A percentile compares a stretch with the other conserved stretches of the same genome.
phyloP scores from a whole-genome alignment of 768 basidiomycete species.

The Paxillus involutus region DNA sequence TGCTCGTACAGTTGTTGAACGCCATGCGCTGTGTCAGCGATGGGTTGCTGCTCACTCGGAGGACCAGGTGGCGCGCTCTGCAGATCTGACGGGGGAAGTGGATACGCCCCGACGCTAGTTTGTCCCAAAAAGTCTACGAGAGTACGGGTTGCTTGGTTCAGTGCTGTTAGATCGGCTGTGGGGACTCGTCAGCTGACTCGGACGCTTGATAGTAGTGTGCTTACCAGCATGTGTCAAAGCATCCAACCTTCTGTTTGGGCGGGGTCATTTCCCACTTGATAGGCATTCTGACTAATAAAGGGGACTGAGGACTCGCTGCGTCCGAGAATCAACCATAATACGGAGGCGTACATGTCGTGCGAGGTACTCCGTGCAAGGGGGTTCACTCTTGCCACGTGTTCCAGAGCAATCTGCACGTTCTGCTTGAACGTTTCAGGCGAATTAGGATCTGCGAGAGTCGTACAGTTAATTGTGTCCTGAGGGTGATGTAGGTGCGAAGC shows the following conservation, averaged over 20 bases:
- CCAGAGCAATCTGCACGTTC: slow-evolving; percentile 48
- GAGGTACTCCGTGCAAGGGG: slow-evolving; percentile 47
- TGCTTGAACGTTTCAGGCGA: slow-evolving; percentile 64
- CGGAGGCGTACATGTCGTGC: slow-evolving; percentile 49
- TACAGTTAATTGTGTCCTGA: slow-evolving; percentile 20
- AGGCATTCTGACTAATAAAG: slow-evolving; percentile 54
- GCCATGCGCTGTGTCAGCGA: slow-evolving; percentile 39
- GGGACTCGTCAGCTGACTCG: neutral
- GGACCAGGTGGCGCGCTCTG: slow-evolving; percentile 10
- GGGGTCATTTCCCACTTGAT: slow-evolving; percentile 53
- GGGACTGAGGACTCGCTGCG: neutral
- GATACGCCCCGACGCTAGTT: slow-evolving; percentile 70
- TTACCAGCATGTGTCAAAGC: too few species aligned
- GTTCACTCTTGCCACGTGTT: slow-evolving; percentile 50
- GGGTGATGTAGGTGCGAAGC: slow-evolving; percentile 12
- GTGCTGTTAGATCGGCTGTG: slow-evolving; percentile 46
- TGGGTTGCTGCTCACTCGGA: slow-evolving; percentile 48
- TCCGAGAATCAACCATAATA: too few species aligned
- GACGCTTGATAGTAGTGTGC: too few species aligned
- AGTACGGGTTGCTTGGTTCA: slow-evolving; percentile 48
- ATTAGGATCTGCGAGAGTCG: slow-evolving; percentile 45
- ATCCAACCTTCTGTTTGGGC: slow-evolving; percentile 52
- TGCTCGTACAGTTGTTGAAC: slow-evolving; percentile 51
- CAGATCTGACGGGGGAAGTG: slow-evolving; percentile 37
- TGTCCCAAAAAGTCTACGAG: slow-evolving; percentile 51